Evolutionary conservation across 805 yeast species (phyloP).

Genomic region (Candida stauntonica): DNA sequence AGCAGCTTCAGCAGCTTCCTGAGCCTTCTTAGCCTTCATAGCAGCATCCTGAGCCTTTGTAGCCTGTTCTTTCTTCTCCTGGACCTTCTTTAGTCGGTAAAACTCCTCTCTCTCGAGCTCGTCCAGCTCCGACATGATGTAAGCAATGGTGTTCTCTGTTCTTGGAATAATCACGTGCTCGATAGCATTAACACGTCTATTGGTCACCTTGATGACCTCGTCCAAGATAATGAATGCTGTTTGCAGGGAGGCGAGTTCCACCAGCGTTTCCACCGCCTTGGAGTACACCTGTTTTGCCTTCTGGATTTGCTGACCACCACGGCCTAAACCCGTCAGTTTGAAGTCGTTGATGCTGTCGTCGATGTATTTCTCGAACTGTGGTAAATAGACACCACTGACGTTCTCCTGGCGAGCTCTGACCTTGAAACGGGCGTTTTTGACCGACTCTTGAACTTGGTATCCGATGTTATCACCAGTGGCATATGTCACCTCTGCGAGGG

Average conservation of each 20-base stretch:
- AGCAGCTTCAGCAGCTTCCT: conserved; percentile 27
- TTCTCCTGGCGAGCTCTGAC: conserved; percentile 92
- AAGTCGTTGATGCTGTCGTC: conserved; percentile 88
- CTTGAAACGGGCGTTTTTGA: conserved; percentile 83
- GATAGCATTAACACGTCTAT: conserved; percentile 97
- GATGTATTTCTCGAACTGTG: conserved; percentile 83
- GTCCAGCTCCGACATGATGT: conserved; percentile 93
- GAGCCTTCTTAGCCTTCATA: conserved; percentile 27
- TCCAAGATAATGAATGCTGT: conserved; percentile 95
- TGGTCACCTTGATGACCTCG: conserved; percentile 96
- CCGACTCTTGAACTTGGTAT: conserved; percentile 93
- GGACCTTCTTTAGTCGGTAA: conserved; percentile 89
- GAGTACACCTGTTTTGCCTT: conserved; percentile 91
- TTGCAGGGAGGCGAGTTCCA: conserved; percentile 91
- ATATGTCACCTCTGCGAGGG: conserved; percentile 93
- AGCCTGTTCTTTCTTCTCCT: conserved; percentile 28
- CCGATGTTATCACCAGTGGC: conserved; percentile 97
- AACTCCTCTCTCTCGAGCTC: conserved; percentile 98
- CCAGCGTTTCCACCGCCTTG: conserved; percentile 94
- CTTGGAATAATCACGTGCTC: conserved; percentile 98
- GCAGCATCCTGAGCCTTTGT: conserved; percentile 28
- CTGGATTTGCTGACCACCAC: conserved; percentile 98
- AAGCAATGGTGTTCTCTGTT: conserved; percentile 89
- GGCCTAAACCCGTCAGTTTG: conserved; percentile 92
- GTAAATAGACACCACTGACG: conserved; percentile 92